Evolutionary conservation across 441 rosid genomes (phyloP).

Genomic region (Geranium incanum): DNA sequence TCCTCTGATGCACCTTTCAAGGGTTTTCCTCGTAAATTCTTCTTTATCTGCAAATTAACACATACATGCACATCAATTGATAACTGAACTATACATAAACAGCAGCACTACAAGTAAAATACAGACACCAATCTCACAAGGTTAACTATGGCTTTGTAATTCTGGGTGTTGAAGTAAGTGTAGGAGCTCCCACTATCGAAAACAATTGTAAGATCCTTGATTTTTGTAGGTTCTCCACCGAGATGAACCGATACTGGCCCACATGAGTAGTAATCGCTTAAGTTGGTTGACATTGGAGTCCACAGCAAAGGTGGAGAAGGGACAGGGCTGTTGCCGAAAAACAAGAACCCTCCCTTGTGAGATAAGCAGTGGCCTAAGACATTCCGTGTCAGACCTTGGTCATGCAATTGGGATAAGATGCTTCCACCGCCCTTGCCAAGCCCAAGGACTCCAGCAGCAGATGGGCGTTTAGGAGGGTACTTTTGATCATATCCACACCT

Average conservation of each 20-base stretch:
- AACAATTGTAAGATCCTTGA: constrained; percentile 38
- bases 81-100: not conserved
- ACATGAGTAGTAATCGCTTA: constrained; percentile 40
- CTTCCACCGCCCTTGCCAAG: constrained; percentile 50
- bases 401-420: constrained; percentile 41
- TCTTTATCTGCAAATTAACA: constrained; percentile 32
- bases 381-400: constrained; percentile 33
- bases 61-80: not conserved
- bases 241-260: constrained; percentile 52
- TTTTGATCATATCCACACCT: constrained; percentile 54
- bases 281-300: constrained; percentile 35
- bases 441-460: constrained; percentile 49
- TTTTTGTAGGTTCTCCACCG: constrained; percentile 33
- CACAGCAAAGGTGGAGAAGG: constrained; percentile 43
- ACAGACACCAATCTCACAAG: constrained; percentile 32
- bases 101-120: not conserved
- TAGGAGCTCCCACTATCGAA: constrained; percentile 63
- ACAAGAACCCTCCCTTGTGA: constrained; percentile 52
- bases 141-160: constrained; percentile 34
- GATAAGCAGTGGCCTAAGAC: constrained; percentile 54
- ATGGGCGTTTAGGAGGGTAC: constrained; percentile 28
- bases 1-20: constrained; percentile 33
- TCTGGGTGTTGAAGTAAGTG: constrained; percentile 39
- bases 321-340: constrained; percentile 47
- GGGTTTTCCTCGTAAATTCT: constrained; percentile 39